Percentiles rank a stretch among this genome's conserved stretches.
Conservation (phyloP, 192 early-diverging fungal species). For the Pecoramyces ruminantium region DNA sequence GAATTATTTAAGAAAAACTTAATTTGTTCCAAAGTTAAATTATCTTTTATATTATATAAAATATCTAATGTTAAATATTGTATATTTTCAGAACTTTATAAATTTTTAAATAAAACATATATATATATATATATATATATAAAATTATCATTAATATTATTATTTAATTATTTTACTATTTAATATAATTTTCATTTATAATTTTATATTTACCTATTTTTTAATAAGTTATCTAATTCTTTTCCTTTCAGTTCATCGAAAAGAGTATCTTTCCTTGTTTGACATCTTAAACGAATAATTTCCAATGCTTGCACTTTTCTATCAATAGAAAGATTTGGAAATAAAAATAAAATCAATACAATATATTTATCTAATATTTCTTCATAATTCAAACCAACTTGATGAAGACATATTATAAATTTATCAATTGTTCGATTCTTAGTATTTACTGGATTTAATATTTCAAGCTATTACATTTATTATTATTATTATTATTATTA, state of each 20-base stretch:
- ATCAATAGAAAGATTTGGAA: not conserved
- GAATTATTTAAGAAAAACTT: conserved; percentile 22
- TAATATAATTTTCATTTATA: not conserved
- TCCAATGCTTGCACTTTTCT: not conserved
- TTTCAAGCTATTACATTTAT: not conserved
- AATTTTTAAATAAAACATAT: not conserved
- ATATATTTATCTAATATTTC: not conserved
- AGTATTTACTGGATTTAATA: not conserved
- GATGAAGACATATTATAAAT: not conserved
- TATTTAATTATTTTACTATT: too few relatives aligned
- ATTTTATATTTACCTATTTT: not conserved
- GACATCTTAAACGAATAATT: not conserved
- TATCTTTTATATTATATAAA: conserved; percentile 21
- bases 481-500: not conserved
- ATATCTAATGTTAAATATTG: conserved; percentile 36
- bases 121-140: not conserved
- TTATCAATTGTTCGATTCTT: not conserved
- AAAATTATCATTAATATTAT: not conserved
- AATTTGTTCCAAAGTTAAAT: conserved; percentile 19
- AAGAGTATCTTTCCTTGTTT: not conserved
- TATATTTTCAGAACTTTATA: conserved; percentile 33
- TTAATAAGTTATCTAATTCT: not conserved
- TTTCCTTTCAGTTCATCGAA: not conserved
- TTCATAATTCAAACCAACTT: not conserved
- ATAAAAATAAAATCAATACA: not conserved